A percentile compares a stretch with the other conserved stretches of the same genome.
These are phyloP conservation scores for Inosperma sp. DNA, from an alignment of 768 basidiomycete genomes.

Conservation along the genomic window DNA sequence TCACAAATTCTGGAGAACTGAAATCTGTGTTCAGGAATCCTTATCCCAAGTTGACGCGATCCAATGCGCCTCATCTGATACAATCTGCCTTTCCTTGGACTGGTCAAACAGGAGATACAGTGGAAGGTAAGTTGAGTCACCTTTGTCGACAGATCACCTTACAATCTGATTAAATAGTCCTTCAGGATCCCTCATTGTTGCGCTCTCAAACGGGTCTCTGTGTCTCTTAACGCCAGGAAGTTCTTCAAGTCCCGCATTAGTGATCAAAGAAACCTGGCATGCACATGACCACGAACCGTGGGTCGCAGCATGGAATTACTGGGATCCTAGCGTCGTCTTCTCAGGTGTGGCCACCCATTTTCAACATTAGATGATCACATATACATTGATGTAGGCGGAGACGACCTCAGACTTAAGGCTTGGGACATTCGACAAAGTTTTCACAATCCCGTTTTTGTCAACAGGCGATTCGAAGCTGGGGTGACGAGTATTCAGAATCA, in stretches of 20 bases:
- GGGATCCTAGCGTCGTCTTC: conserved; percentile 75
- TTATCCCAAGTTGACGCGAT: conserved; percentile 41
- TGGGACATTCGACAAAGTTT: conserved; percentile 83
- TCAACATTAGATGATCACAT: neutral
- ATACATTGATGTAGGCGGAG: conserved; percentile 60
- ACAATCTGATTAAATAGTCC: conserved; percentile 36
- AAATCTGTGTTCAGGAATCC: conserved; percentile 28
- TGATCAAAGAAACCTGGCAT: conserved; percentile 59
- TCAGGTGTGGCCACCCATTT: conserved; percentile 51
- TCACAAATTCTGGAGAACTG: conserved; percentile 1
- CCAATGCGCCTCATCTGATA: conserved; percentile 47
- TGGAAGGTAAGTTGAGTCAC: conserved; percentile 34
- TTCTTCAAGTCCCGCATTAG: conserved; percentile 40
- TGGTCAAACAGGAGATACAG: conserved; percentile 72
- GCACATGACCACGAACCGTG: conserved; percentile 95
- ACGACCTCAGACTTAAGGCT: conserved; percentile 82
- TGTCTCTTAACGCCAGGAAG: conserved; percentile 57
- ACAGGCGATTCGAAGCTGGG: conserved; percentile 89
- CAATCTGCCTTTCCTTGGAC: conserved; percentile 86
- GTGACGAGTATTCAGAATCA: conserved; percentile 88
- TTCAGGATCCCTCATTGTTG: conserved; percentile 63
- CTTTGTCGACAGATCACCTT: neutral
- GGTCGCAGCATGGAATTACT: conserved; percentile 89
- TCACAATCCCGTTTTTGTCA: conserved; percentile 56
- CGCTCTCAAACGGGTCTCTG: conserved; percentile 75